These are phyloP conservation scores for Balakata baccata DNA, from an alignment of 345 rosid genomes.

Conservation along the genomic window DNA sequence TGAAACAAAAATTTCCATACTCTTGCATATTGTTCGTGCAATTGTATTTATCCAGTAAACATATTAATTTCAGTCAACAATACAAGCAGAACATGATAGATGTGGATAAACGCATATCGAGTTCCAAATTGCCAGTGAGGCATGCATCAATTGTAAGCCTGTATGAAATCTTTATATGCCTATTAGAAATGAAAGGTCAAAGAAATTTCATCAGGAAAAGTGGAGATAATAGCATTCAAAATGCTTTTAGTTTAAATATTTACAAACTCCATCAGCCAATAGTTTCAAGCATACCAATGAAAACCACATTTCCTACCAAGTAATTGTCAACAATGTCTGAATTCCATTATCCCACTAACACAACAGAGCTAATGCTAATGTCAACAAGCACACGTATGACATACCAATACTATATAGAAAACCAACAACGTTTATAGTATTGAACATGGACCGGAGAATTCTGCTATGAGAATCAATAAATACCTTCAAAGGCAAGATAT, in stretches of 20 bases:
- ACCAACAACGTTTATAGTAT: too few relatives aligned
- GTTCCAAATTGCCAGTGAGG: too few relatives aligned
- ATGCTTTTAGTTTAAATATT: background rate
- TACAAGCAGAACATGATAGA: too few relatives aligned
- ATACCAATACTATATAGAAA: too few relatives aligned
- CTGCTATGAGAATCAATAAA: background rate
- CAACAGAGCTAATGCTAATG: background rate
- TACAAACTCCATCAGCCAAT: background rate
- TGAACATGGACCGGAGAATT: background rate
- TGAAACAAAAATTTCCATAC: too few relatives aligned
- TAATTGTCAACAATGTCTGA: background rate
- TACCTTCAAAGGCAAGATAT: background rate
- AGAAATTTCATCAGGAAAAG: background rate
- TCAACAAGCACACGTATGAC: background rate
- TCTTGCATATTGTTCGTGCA: too few relatives aligned
- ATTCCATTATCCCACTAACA: background rate
- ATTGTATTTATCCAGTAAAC: too few relatives aligned
- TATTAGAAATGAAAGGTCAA: background rate
- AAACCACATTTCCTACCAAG: background rate
- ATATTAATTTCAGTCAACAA: too few relatives aligned
- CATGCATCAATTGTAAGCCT: background rate
- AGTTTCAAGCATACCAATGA: background rate
- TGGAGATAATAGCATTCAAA: background rate
- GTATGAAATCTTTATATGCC: background rate
- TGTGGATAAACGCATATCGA: too few relatives aligned